These are phyloP conservation scores for Pseudocercospora fijiensis DNA, from an alignment of 2,329 filamentous ascomycete species.

Conservation along the genomic window DNA sequence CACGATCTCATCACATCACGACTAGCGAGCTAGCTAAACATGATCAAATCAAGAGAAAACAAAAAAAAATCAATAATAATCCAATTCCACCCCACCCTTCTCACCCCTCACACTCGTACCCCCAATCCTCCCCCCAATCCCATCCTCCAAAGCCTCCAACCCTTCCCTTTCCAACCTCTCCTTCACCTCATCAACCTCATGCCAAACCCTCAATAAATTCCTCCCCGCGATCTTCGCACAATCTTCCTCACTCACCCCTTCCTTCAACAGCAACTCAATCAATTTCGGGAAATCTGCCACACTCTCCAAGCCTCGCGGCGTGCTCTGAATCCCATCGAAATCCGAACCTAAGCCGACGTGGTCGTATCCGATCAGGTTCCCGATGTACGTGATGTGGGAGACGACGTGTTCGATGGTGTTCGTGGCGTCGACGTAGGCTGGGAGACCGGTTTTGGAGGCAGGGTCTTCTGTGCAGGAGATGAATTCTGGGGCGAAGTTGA, in stretches of 20 bases:
- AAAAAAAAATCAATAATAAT: not conserved
- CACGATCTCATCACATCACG: not conserved
- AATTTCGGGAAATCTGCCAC: conserved; percentile 80
- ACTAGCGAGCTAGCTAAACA: not conserved
- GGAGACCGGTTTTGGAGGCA: conserved; percentile 55
- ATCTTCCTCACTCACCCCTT: conserved; percentile 72
- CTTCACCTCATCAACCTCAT: conserved; percentile 71
- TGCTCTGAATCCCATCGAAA: conserved; percentile 72
- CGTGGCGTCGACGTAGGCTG: conserved; percentile 65
- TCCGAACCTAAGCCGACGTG: conserved; percentile 87
- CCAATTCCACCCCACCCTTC: conserved; percentile 1
- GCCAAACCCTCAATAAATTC: conserved; percentile 83
- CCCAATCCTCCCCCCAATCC: conserved; percentile 30
- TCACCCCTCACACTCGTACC: conserved; percentile 8
- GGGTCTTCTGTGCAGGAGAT: conserved; percentile 68
- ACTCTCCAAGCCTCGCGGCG: conserved; percentile 76
- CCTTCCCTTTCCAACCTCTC: conserved; percentile 57
- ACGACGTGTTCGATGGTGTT: conserved; percentile 75
- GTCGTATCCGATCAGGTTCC: conserved; percentile 77
- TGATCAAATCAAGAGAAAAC: no score
- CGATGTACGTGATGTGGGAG: conserved; percentile 79
- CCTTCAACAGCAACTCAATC: conserved; percentile 69
- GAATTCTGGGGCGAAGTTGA: conserved; percentile 83
- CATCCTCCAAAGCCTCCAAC: conserved; percentile 47
- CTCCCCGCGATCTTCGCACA: conserved; percentile 72